These are phyloP conservation scores for Daldinia childiae DNA, from an alignment of 495 filamentous ascomycete species.

Conservation along the genomic window DNA sequence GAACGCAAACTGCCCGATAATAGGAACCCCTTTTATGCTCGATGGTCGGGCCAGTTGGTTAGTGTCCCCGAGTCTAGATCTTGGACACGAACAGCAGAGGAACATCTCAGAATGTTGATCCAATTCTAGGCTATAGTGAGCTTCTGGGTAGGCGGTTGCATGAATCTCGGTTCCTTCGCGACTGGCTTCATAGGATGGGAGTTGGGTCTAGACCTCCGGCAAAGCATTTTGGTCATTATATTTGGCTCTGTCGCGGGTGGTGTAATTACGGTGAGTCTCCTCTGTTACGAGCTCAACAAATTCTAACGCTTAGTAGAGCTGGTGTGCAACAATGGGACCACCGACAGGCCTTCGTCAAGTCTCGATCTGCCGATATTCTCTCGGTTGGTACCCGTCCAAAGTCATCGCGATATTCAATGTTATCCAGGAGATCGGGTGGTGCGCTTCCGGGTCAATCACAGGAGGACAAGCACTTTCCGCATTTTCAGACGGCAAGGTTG, in stretches of 20 bases:
- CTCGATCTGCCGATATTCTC: constrained; percentile 62
- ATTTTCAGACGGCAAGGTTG: constrained; percentile 57
- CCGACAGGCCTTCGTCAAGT: constrained; percentile 64
- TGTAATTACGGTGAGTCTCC: constrained; percentile 55
- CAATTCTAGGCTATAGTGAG: constrained; percentile 26
- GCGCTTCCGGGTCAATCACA: constrained; percentile 55
- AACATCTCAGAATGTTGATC: background rate
- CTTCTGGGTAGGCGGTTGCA: constrained; percentile 61
- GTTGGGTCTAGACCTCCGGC: constrained; percentile 59
- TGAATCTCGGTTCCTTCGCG: constrained; percentile 65
- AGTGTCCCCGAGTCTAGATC: constrained; percentile 31
- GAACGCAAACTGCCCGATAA: constrained; percentile 62
- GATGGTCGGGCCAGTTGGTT: constrained; percentile 46
- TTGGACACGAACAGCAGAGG: background rate
- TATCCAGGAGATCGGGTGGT: constrained; percentile 61
- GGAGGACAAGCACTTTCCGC: constrained; percentile 62
- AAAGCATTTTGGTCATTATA: constrained; percentile 62
- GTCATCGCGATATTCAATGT: constrained; percentile 61
- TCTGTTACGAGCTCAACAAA: background rate
- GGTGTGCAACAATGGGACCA: constrained; percentile 61
- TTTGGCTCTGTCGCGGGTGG: constrained; percentile 59
- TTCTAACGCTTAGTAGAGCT: constrained; percentile 33
- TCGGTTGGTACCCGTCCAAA: constrained; percentile 65
- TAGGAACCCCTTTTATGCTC: constrained; percentile 48
- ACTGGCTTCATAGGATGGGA: constrained; percentile 60